Conservation (phyloP, 2,329 filamentous ascomycete genomes). For the Sporothrix brunneoviolacea region DNA sequence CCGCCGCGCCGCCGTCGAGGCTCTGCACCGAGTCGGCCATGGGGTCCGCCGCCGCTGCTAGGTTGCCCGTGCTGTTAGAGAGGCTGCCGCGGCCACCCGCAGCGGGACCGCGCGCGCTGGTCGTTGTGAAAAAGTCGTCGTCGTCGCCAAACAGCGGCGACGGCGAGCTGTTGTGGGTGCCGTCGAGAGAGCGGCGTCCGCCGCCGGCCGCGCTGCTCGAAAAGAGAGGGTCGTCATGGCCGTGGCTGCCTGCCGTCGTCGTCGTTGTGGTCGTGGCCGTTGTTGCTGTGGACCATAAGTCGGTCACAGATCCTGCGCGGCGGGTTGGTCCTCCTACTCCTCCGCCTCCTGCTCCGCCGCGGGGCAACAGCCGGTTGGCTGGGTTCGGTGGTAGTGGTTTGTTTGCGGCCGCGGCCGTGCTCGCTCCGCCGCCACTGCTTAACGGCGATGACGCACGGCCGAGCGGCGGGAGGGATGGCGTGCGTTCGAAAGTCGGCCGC, state of each 20-base stretch:
- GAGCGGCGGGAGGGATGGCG: neutral
- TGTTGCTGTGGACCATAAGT: slow-evolving; percentile 38
- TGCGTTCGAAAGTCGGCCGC: neutral
- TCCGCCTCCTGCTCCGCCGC: neutral
- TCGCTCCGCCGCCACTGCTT: neutral
- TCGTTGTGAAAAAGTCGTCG: slow-evolving; percentile 47
- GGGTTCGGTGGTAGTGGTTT: slow-evolving; percentile 2
- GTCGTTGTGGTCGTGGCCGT: slow-evolving; percentile 22
- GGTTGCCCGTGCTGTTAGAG: slow-evolving; percentile 3
- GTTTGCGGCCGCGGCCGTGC: neutral
- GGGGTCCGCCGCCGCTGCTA: slow-evolving; percentile 54
- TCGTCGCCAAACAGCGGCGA: slow-evolving; percentile 74
- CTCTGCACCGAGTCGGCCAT: slow-evolving; percentile 69
- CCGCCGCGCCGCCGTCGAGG: slow-evolving; percentile 43
- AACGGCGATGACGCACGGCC: neutral
- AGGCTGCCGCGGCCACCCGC: neutral
- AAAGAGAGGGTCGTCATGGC: neutral
- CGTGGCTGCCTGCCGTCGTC: neutral
- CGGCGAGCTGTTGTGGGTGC: slow-evolving; percentile 29
- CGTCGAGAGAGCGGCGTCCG: slow-evolving; percentile 63
- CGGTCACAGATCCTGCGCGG: slow-evolving; percentile 42
- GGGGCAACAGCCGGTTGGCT: neutral
- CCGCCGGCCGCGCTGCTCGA: neutral
- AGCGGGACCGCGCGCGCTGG: neutral
- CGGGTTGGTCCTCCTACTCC: slow-evolving; percentile 22